These are phyloP conservation scores for Lipomyces spencermartinsiae DNA, from an alignment of 805 yeast genomes.

Conservation along the genomic window DNA sequence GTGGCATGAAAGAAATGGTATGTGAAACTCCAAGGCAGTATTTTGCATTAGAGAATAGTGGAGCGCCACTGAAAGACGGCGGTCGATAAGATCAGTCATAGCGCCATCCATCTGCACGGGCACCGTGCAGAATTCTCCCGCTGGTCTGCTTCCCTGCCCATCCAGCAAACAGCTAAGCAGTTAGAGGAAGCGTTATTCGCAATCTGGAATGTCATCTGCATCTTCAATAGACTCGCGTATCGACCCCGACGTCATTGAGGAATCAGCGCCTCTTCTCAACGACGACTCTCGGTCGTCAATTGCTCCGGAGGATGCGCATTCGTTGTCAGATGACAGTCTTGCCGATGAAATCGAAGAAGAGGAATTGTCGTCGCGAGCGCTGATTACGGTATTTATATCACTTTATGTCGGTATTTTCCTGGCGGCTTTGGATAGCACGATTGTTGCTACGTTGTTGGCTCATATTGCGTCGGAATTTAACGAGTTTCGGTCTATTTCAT, in stretches of 20 bases:
- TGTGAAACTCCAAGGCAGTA: no score
- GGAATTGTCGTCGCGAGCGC: slow-evolving; percentile 21
- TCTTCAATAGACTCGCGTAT: slow-evolving; percentile 1
- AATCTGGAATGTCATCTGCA: background rate
- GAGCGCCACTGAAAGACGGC: no score
- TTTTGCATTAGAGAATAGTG: no score
- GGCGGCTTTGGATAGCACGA: slow-evolving; percentile 59
- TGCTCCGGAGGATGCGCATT: slow-evolving; percentile 8
- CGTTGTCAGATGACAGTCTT: background rate
- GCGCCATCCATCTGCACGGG: no score
- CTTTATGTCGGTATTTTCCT: slow-evolving; percentile 53
- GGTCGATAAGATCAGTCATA: no score
- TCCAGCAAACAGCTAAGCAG: no score
- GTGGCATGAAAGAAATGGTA: no score
- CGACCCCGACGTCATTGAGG: slow-evolving; percentile 22
- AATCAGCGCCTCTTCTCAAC: slow-evolving; percentile 27
- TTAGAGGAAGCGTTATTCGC: background rate
- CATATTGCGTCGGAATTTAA: slow-evolving; percentile 66
- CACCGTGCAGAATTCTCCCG: no score
- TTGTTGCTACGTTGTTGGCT: slow-evolving; percentile 59
- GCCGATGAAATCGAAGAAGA: slow-evolving; percentile 28
- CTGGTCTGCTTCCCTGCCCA: no score
- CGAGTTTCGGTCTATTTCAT: slow-evolving; percentile 58
- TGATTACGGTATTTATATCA: slow-evolving; percentile 30
- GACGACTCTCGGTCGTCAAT: slow-evolving; percentile 20